Conservation (phyloP, 1,139 yeast species). For the Magnusiomyces tetraspermus region DNA sequence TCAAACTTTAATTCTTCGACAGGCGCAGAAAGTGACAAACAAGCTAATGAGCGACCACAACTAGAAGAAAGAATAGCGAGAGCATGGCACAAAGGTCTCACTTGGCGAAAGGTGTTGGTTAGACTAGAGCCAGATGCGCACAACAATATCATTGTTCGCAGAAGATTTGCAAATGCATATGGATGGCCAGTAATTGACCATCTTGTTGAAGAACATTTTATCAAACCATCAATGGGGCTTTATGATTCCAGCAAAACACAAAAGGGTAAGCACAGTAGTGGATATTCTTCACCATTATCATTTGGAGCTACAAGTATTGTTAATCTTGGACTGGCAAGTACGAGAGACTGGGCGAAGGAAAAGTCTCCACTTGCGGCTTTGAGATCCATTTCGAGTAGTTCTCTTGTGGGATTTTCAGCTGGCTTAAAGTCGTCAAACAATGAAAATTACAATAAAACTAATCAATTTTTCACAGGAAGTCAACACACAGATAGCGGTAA, state of each 20-base stretch:
- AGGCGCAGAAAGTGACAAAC: background rate
- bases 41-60: conserved; percentile 32
- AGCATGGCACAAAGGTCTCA: conserved; percentile 74
- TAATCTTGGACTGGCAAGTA: too few relatives aligned
- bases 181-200: conserved; percentile 95
- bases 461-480: too few relatives aligned
- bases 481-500: too few relatives aligned
- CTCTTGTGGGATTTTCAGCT: too few relatives aligned
- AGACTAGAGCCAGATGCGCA: conserved; percentile 89
- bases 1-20: too few relatives aligned
- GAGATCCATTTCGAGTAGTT: too few relatives aligned
- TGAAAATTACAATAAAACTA: too few relatives aligned
- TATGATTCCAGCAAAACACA: background rate
- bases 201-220: conserved; percentile 57
- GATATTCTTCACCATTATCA: background rate
- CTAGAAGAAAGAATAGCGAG: conserved; percentile 82
- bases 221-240: too few relatives aligned
- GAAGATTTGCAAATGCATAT: conserved; percentile 85
- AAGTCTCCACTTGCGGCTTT: too few relatives aligned
- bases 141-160: conserved; percentile 80
- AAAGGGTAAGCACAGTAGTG: background rate
- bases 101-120: conserved; percentile 90
- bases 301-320: too few relatives aligned
- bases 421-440: too few relatives aligned
- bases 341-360: too few relatives aligned